Evolutionary conservation across 805 yeast species (phyloP).

Genomic region (Suhomyces tanzawaensis): DNA sequence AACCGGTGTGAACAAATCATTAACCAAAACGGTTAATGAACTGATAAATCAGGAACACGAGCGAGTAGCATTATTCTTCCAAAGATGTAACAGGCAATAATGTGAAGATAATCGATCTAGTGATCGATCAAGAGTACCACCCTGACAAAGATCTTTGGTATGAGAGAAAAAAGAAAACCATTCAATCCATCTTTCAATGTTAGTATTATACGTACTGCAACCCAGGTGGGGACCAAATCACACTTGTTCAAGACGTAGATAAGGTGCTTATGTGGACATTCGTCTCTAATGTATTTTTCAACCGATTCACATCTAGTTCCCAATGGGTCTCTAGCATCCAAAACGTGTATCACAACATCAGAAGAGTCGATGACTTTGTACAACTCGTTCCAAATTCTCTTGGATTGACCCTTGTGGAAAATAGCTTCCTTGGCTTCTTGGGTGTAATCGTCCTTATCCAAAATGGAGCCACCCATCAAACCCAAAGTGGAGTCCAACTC

Average conservation of each 20-base stretch:
- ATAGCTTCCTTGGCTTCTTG: constrained; percentile 93
- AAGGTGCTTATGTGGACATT: constrained; percentile 95
- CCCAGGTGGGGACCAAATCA: constrained; percentile 99
- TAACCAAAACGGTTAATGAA: constrained; percentile 36
- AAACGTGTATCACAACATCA: constrained; percentile 92
- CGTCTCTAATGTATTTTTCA: constrained; percentile 88
- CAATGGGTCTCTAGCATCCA: constrained; percentile 96
- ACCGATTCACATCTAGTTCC: constrained; percentile 95
- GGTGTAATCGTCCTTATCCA: constrained; percentile 75
- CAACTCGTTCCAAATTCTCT: constrained; percentile 97
- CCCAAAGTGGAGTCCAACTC: constrained; percentile 76
- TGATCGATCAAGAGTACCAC: constrained; percentile 36
- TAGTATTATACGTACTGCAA: constrained; percentile 76
- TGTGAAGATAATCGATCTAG: constrained; percentile 28
- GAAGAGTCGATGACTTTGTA: constrained; percentile 97
- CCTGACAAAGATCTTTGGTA: constrained; percentile 92
- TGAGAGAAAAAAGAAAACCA: constrained; percentile 9
- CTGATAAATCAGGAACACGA: constrained; percentile 42
- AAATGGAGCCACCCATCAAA: constrained; percentile 64
- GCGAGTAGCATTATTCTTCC: constrained; percentile 77
- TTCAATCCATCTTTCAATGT: constrained; percentile 6
- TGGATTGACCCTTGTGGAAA: constrained; percentile 95
- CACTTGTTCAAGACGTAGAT: constrained; percentile 93
- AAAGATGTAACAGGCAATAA: constrained; percentile 93
- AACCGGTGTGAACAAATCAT: constrained; percentile 31